These are phyloP conservation scores for Cerioporus squamosus DNA, from an alignment of 1,284 basidiomycete species.

Conservation along the genomic window DNA sequence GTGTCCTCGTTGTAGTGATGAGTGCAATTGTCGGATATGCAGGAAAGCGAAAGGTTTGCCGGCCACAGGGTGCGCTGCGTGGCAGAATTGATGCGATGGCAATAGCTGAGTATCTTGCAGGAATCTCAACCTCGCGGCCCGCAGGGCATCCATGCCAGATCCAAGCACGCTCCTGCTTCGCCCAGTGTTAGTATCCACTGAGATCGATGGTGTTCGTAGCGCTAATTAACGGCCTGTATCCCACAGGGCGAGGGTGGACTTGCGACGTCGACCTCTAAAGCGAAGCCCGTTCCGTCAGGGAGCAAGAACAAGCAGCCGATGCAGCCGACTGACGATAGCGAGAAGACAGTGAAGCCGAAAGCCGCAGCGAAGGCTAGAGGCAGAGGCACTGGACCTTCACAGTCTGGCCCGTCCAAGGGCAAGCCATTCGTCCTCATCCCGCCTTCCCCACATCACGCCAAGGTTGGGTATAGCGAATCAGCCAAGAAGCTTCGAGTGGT, in stretches of 20 bases:
- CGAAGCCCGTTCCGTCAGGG: neutral
- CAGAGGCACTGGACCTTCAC: neutral
- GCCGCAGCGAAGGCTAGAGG: neutral
- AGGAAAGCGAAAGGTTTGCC: slow-evolving; percentile 63
- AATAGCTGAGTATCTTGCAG: slow-evolving; percentile 25
- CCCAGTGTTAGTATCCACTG: neutral
- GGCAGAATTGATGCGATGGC: neutral
- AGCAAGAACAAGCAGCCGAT: neutral
- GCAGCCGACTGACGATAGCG: neutral
- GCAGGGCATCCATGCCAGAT: slow-evolving; percentile 33
- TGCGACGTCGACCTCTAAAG: neutral
- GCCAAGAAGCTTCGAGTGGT: slow-evolving; percentile 18
- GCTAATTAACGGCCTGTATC: no score
- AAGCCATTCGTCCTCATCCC: slow-evolving; percentile 18
- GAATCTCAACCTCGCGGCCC: slow-evolving; percentile 41
- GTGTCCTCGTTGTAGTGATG: slow-evolving; percentile 67
- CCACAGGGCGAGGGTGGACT: no score
- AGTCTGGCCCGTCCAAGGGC: neutral
- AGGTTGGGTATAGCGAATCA: slow-evolving; percentile 9
- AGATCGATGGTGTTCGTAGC: no score
- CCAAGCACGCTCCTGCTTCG: neutral
- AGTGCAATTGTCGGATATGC: slow-evolving; percentile 70
- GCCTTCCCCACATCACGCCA: slow-evolving; percentile 23
- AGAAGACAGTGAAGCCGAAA: neutral
- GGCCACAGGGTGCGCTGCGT: slow-evolving; percentile 54